These are phyloP conservation scores for Colletotrichum sp. DNA, from an alignment of 2,329 filamentous ascomycete species.

Conservation along the genomic window DNA sequence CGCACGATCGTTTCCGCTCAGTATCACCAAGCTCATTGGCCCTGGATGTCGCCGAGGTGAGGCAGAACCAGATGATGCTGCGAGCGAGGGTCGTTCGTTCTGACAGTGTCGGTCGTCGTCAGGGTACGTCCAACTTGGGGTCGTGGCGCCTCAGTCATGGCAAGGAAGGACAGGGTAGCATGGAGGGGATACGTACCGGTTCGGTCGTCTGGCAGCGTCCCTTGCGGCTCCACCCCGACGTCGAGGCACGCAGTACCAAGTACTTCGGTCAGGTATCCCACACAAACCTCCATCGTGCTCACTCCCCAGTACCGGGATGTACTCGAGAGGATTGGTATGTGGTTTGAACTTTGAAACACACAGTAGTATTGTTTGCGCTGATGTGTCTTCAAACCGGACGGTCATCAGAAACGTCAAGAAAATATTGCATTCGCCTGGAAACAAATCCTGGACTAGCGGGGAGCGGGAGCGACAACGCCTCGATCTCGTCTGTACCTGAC, in stretches of 20 bases:
- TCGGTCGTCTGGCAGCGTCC: neutral
- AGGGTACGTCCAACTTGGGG: neutral
- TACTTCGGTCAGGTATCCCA: neutral
- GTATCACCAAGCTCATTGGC: neutral
- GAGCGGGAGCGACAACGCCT: neutral
- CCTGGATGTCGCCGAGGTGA: neutral
- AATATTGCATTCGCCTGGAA: neutral
- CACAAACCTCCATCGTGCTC: neutral
- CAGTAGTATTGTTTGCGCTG: conserved; percentile 19
- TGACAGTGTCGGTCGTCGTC: neutral
- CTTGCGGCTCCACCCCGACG: conserved; percentile 15
- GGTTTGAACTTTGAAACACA: conserved; percentile 22
- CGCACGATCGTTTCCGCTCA: neutral
- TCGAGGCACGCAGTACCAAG: neutral
- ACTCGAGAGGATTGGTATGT: neutral
- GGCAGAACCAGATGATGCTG: neutral
- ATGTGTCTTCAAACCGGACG: conserved; percentile 20
- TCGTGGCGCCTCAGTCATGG: neutral
- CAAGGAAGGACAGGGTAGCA: neutral
- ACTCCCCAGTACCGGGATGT: neutral
- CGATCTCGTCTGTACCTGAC: conserved; percentile 6
- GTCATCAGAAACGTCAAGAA: conserved; percentile 15
- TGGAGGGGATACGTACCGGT: neutral
- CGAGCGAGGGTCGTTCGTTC: neutral
- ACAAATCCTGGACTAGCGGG: neutral